Evolutionary conservation across 306 rosid genomes (phyloP), one percentile per base, ranked within the genome.

Genomic region (Begonia peltatifolia): DNA sequence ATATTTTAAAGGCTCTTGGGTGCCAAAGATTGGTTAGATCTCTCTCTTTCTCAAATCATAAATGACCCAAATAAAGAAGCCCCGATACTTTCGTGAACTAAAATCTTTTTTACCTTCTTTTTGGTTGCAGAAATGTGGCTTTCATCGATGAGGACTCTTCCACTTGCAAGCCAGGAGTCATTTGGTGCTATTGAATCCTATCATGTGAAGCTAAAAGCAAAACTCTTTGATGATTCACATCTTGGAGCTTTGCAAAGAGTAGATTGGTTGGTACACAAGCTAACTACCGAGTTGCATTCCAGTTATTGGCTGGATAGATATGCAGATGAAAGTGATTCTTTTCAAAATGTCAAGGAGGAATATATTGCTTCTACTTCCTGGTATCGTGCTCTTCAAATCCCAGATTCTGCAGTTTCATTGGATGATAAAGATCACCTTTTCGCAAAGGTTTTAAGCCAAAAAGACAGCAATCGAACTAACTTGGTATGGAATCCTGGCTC

Each of bases 241-340:
- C 87, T 90, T 35, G 92, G 99, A 66, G 95, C 95, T 3, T 72
- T 85, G 42, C 90, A 78, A 73, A 80, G 97, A 74, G 94, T 86
- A n/a, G 97, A 90, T 67, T 85, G 95, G 95, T 74, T 83, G 54
- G 97, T 83, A 51, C 94, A 90, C 78, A 90, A 83, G 83, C 67
- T 90, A 59, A 90, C 95, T 47, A 86, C 92, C 5, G 94, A 90
- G 65, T 68, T 90, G 69, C 95, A 86, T 77, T 90, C 94, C 22
- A 75, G 94, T 78, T 86, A 76, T 67, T 90, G 87, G 87, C 88
- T 90, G 55, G 94, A 85, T 59, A 92, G 86, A 42, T 83, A 66
- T 55, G 94, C 99, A 43, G 99, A 90, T 52, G 95, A 90, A 68
- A 83, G 92, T 61, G 94, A 76, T 70, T 83, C 92, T 47, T 85